A percentile compares a stretch with the other conserved stretches of the same genome.
Evolutionary conservation across 129 eudicot genomes (phyloP).

Genomic region (Rutidosis leptorrhynchoides): DNA sequence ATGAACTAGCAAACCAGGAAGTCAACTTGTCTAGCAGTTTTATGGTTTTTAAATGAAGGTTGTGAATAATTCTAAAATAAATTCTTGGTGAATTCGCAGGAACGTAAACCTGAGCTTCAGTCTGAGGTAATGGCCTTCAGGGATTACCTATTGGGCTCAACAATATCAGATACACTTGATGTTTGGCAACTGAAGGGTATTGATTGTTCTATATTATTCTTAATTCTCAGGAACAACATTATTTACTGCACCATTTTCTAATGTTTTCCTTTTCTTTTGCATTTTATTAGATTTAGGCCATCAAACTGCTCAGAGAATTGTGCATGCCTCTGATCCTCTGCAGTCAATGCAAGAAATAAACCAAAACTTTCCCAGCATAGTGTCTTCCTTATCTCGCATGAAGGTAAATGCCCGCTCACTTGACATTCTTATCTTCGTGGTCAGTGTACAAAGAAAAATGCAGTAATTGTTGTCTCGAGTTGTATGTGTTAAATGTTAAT

Average conservation of each 20-base stretch:
- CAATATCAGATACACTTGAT: conserved; percentile 87
- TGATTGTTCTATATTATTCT: too few species aligned
- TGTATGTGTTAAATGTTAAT: conserved; percentile 17
- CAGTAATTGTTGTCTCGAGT: conserved; percentile 22
- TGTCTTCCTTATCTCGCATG: conserved; percentile 90
- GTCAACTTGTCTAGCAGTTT: too few species aligned
- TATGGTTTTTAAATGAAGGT: too few species aligned
- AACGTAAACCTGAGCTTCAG: conserved; percentile 77
- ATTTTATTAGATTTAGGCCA: conserved; percentile 82
- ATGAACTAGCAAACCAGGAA: too few species aligned
- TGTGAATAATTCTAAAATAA: too few species aligned
- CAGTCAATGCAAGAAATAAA: conserved; percentile 96
- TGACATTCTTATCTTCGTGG: background rate
- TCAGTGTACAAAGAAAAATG: too few species aligned
- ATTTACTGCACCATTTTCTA: background rate
- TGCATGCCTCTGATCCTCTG: conserved; percentile 94
- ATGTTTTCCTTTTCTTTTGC: background rate
- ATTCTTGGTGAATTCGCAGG: too few species aligned
- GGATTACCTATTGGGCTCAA: conserved; percentile 87
- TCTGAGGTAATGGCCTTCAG: conserved; percentile 95
- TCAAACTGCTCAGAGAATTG: conserved; percentile 94
- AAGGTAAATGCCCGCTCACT: conserved; percentile 48
- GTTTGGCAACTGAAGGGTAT: conserved; percentile 98
- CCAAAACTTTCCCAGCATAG: conserved; percentile 94
- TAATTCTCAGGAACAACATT: too few species aligned